These are phyloP conservation scores for Dactylorhiza incarnata DNA, from an alignment of 106 monocot species.

Conservation along the genomic window DNA sequence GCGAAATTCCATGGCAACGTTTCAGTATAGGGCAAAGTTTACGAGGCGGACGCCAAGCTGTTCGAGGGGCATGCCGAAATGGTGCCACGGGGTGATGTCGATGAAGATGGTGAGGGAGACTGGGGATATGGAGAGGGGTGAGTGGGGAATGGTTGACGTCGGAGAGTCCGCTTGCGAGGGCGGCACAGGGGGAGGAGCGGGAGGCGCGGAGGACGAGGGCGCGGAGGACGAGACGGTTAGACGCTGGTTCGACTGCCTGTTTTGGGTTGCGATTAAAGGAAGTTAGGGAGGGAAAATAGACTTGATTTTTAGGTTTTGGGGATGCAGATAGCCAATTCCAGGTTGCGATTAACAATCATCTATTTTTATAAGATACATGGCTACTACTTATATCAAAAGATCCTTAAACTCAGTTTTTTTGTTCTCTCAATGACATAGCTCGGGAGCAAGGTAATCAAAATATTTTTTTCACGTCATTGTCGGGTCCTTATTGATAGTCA, in stretches of 20 bases:
- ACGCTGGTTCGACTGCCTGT: slow-evolving; percentile 84
- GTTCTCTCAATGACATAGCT: no score
- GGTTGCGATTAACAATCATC: no score
- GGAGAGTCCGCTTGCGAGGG: slow-evolving; percentile 2
- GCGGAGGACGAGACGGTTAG: slow-evolving; percentile 79
- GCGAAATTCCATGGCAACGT: slow-evolving; percentile 77
- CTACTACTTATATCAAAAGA: no score
- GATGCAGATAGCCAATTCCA: no score
- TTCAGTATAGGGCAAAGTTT: slow-evolving; percentile 62
- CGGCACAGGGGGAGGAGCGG: neutral
- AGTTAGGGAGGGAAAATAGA: no score
- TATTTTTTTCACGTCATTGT: no score
- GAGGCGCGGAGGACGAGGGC: slow-evolving; percentile 72
- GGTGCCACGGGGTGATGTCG: no score
- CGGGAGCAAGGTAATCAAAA: no score
- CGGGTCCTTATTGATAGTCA: no score
- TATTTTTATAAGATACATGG: no score
- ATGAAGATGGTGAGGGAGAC: slow-evolving; percentile 29
- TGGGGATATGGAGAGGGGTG: slow-evolving; percentile 44
- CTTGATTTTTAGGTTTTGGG: no score
- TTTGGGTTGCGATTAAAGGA: slow-evolving; percentile 47
- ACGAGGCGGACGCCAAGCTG: slow-evolving; percentile 63
- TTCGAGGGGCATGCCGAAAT: slow-evolving; percentile 48
- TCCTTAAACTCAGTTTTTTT: no score
- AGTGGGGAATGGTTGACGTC: neutral